A percentile compares a stretch with the other conserved stretches of the same genome.
These are phyloP conservation scores for Trichomonas tenax DNA, from an alignment of 208 protist genomes.

Conservation along the genomic window DNA sequence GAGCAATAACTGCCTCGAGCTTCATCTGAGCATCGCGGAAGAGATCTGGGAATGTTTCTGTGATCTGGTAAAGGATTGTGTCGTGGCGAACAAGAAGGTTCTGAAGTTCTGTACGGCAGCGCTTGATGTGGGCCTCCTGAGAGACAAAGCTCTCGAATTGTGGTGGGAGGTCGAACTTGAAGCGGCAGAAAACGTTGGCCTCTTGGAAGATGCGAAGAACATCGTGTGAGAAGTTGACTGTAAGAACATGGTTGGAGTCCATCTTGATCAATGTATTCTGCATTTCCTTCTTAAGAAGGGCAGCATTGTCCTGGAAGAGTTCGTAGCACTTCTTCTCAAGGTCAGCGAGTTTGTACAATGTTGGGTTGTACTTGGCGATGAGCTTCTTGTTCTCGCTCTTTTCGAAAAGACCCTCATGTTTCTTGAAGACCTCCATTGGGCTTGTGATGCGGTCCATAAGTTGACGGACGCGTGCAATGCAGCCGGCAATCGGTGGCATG, in stretches of 20 bases:
- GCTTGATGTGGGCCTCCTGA: background rate
- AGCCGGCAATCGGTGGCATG: background rate
- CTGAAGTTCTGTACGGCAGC: background rate
- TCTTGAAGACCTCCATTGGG: background rate
- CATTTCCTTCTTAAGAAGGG: background rate
- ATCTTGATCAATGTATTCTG: background rate
- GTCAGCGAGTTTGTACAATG: background rate
- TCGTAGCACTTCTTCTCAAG: background rate
- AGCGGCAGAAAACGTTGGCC: background rate
- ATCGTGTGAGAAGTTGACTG: conserved; percentile 16
- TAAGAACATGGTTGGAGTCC: background rate
- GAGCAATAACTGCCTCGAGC: background rate
- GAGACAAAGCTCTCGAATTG: background rate
- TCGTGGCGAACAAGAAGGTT: background rate
- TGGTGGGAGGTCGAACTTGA: background rate
- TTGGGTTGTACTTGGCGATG: background rate
- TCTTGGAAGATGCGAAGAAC: background rate
- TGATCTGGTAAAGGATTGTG: background rate
- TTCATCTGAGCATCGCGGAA: background rate
- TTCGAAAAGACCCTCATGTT: background rate
- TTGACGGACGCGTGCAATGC: background rate
- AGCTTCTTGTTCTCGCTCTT: background rate
- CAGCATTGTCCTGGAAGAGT: background rate
- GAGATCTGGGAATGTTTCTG: background rate
- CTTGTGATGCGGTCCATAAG: background rate